Conservation (phyloP, 2,329 filamentous ascomycete species). For the Cercospora canescens region DNA sequence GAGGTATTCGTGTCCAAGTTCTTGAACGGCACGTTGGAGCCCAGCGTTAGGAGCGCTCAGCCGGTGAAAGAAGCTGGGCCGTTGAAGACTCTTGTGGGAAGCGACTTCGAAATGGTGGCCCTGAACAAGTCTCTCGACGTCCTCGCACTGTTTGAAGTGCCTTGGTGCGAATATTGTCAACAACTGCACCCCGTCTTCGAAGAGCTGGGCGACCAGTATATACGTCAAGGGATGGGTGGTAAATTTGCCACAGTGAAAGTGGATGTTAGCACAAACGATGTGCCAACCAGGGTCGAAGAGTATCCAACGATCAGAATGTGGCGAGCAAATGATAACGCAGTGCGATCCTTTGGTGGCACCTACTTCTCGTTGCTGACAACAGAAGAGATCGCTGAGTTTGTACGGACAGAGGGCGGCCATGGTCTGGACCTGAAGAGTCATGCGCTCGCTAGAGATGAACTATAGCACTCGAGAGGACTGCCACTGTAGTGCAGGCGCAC, state of each 20-base stretch:
- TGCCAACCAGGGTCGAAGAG: background rate
- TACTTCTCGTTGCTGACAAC: background rate
- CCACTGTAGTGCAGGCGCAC: too few species aligned
- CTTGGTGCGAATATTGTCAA: background rate
- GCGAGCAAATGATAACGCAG: background rate
- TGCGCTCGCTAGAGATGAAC: background rate
- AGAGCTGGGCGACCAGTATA: background rate
- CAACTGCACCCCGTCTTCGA: background rate
- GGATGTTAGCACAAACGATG: background rate
- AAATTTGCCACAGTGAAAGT: background rate
- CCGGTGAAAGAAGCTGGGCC: background rate
- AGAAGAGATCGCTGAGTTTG: background rate
- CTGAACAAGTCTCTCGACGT: background rate
- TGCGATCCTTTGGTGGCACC: background rate
- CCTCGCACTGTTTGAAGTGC: background rate
- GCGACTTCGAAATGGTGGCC: background rate
- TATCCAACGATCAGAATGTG: background rate
- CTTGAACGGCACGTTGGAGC: background rate
- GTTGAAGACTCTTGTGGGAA: background rate
- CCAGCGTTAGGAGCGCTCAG: background rate
- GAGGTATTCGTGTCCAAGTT: background rate
- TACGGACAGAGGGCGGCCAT: background rate
- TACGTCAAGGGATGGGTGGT: background rate
- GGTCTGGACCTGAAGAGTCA: background rate
- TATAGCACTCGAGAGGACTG: background rate